Evolutionary conservation across 2,329 filamentous ascomycete species (phyloP).

Genomic region (Colletotrichum godetiae): DNA sequence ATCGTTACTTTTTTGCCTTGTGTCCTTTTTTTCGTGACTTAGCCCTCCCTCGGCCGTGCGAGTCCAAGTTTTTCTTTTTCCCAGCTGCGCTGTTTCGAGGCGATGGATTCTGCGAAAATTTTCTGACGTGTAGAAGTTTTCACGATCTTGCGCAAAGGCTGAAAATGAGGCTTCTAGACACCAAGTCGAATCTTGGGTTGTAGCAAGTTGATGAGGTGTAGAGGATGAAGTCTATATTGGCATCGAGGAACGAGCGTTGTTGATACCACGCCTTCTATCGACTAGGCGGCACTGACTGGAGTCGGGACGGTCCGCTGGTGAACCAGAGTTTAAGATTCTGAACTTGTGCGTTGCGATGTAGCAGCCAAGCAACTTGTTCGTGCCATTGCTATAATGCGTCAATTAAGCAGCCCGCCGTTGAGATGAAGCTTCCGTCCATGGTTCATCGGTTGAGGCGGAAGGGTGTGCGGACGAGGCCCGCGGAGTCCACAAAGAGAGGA

Average conservation of each 20-base stretch:
- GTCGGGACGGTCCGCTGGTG: background rate
- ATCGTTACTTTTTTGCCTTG: constrained; percentile 14
- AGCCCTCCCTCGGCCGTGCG: constrained; percentile 8
- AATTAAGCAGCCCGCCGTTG: constrained; percentile 9
- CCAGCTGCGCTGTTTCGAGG: constrained; percentile 16
- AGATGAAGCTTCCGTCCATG: background rate
- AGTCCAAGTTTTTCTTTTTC: constrained; percentile 16
- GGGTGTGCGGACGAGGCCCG: background rate
- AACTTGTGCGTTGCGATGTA: too few species aligned
- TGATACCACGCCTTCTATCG: too few species aligned
- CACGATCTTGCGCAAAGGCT: background rate
- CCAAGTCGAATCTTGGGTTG: constrained; percentile 1
- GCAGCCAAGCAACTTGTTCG: background rate
- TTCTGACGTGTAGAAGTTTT: constrained; percentile 1
- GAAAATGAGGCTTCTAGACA: background rate
- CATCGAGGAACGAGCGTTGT: background rate
- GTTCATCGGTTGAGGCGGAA: background rate
- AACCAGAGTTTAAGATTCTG: background rate
- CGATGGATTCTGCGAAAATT: background rate
- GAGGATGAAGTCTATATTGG: background rate
- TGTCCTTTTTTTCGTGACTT: background rate
- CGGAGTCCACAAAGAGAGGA: background rate
- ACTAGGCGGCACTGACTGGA: background rate
- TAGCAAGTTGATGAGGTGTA: constrained; percentile 5
- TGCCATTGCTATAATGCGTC: background rate